Evolutionary conservation across 148 eudicot species (phyloP), one percentile per base, ranked within the genome.

Genomic region (Oxyria digyna): DNA sequence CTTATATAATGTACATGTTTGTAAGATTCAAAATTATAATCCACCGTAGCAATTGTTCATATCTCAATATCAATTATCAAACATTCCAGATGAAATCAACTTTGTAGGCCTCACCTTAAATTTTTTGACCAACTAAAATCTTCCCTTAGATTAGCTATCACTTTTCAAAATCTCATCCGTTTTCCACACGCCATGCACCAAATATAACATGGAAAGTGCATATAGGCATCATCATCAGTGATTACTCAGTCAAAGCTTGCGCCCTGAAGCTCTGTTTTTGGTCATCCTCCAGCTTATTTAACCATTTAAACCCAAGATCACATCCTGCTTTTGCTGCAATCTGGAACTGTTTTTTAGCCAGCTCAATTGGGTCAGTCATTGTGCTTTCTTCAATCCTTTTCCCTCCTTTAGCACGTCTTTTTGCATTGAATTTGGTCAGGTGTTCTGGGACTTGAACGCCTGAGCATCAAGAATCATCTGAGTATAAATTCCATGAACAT

Each of bases 241-340:
- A n/a, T 46, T n/a, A n/a, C 21, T 7, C 20, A 17, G 52, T 46
- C 52, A n/a, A 46, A 46, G 52, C 27, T 49, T 45, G 13, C 33
- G 74, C 73, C 46, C 33, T 77, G 69, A 73, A 72, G 23, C 74
- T 57, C 52, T 52, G 84, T 43, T 82, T 85, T 67, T 87, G 91
- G 75, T 89, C 97, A 63, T 94, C 89, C 73, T 94, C 98, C 3
- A 94, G 74, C 72, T 84, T 81, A 74, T 78, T 80, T 70, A 94
- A 74, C 98, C 98, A 94, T 78, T 73, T 83, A 42, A 90, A 82
- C 76, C 98, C 98, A 62, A 93, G 92, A 81, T 93, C 95, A 67
- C 81, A 87, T 77, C 91, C 96, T 69, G 89, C 84, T 71, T 73
- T 78, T 1, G 98, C 98, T 71, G 95, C 98, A 67, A 87, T 79